Conservation (phyloP, 148 eudicot genomes). For the Rhododendron williamsianum region DNA sequence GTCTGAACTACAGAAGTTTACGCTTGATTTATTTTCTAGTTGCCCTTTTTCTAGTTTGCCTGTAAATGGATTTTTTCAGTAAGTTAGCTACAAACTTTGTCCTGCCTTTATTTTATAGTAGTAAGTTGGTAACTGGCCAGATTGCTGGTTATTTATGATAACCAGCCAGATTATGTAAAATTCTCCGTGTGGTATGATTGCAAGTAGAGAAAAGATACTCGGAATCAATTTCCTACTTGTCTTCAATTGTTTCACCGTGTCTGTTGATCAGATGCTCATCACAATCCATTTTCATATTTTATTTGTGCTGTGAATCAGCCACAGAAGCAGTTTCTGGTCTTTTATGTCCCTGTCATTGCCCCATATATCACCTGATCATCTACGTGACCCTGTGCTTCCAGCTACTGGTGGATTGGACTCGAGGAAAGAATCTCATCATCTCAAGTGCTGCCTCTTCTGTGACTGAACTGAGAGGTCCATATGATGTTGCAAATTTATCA, state of each 20-base stretch:
- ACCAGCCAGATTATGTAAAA: not conserved
- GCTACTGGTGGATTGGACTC: constrained; percentile 90
- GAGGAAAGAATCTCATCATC: constrained; percentile 71
- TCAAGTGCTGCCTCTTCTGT: constrained; percentile 81
- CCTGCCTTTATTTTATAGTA: not conserved
- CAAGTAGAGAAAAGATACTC: not conserved
- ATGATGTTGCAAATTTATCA: constrained; percentile 70
- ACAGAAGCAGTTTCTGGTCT: not conserved
- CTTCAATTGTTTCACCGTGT: not conserved
- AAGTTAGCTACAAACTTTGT: not conserved
- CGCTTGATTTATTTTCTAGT: not conserved
- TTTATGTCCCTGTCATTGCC: not conserved
- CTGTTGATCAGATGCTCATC: not conserved
- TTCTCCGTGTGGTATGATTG: not conserved
- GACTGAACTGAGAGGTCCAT: constrained; percentile 85
- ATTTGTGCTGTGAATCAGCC: not conserved
- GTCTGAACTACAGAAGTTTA: not conserved
- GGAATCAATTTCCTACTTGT: not conserved
- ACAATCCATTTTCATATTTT: not conserved
- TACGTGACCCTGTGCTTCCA: constrained; percentile 18
- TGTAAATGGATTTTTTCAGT: not conserved
- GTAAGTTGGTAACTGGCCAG: not conserved
- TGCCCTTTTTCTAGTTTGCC: not conserved
- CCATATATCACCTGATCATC: not conserved
- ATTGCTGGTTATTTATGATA: not conserved